Evolutionary conservation across 2,329 filamentous ascomycete species (phyloP), one percentile per base, ranked within the genome.

Genomic region (Sporothrix inflata): DNA sequence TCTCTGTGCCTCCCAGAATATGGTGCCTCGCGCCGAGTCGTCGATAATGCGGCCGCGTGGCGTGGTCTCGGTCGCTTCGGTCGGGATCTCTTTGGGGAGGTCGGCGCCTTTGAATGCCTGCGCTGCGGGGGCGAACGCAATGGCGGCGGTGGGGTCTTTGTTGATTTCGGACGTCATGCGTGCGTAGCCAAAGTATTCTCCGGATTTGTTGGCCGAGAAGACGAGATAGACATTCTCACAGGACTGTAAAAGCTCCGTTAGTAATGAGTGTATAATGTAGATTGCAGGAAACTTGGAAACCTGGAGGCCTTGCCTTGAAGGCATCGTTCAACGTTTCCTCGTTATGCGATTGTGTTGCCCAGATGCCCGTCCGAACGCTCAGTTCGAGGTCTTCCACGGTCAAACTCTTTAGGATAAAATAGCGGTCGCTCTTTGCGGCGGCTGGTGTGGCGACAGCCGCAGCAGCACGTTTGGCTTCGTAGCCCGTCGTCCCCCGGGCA

Each of bases 181-280:
- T 24, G 94, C 95, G 78, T 97, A 98, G 24, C 95, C 95, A 82
- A 96, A 98, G 79, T 98, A 98, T 81, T 98, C 95, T 14, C 95
- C 95, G 0, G 95, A 98, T 78, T 98, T 98, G 81, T 98, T 98
- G 14, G 95, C 95, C 1, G 95, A 98, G 80, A 98, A 98, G 16
- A 98, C 89, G 40, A 98, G 85, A 78, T 94, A 98, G 1, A 98
- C 94, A 77, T 92, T 93, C 70, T 97, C 93, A 16, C 90, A 89
- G 11, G 85, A 84, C 94, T 97, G 74, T 5, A 51, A 42, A 6
- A 4, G 3, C 27, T 30, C 14, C 53, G 11, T 21, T 55, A 51
- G 49, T 34, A 27, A 34, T 4, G 24, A 34, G n/a, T 14, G 27
- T 14, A 30, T 27, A 45, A 30, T 14, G 9, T 14, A 38, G 19